phyloP scores from a whole-genome alignment of 352 stramenopile species.

The Pythium monospermum region DNA sequence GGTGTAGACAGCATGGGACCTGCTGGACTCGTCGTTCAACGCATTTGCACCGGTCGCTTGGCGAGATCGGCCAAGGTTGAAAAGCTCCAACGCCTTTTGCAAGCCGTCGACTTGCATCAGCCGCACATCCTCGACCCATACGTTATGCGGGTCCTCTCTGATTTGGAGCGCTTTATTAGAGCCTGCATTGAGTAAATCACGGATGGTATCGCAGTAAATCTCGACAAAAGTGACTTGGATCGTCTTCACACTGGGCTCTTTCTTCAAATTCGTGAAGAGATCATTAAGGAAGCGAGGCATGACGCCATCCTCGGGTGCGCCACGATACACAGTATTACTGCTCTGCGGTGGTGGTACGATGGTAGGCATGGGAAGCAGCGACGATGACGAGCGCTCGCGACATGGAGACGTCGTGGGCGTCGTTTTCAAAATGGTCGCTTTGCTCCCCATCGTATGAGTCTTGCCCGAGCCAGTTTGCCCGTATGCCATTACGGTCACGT shows the following conservation, averaged over 20 bases:
- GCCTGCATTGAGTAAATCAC: constrained; percentile 76
- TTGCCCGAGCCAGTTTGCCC: constrained; percentile 56
- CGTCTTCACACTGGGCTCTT: constrained; percentile 31
- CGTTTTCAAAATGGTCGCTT: constrained; percentile 22
- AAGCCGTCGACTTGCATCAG: constrained; percentile 32
- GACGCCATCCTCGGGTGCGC: constrained; percentile 31
- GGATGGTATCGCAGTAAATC: constrained; percentile 93
- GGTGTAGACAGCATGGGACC: constrained; percentile 58
- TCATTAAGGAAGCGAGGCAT: constrained; percentile 49
- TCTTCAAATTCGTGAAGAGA: constrained; percentile 34
- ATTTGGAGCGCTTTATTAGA: constrained; percentile 25
- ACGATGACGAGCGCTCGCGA: constrained; percentile 15
- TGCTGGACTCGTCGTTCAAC: constrained; percentile 56
- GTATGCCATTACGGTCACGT: constrained; percentile 57
- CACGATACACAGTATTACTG: constrained; percentile 6
- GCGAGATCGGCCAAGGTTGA: constrained; percentile 34
- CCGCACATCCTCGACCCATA: constrained; percentile 40
- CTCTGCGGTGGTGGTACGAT: background rate
- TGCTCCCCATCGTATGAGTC: constrained; percentile 50
- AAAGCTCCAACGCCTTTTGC: constrained; percentile 35
- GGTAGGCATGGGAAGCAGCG: constrained; percentile 9
- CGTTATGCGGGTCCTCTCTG: constrained; percentile 34
- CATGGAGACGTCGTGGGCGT: constrained; percentile 20
- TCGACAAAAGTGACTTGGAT: constrained; percentile 75
- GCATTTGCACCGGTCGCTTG: constrained; percentile 39